Evolutionary conservation across 805 yeast species (phyloP).

Genomic region (Saturnispora bothae): DNA sequence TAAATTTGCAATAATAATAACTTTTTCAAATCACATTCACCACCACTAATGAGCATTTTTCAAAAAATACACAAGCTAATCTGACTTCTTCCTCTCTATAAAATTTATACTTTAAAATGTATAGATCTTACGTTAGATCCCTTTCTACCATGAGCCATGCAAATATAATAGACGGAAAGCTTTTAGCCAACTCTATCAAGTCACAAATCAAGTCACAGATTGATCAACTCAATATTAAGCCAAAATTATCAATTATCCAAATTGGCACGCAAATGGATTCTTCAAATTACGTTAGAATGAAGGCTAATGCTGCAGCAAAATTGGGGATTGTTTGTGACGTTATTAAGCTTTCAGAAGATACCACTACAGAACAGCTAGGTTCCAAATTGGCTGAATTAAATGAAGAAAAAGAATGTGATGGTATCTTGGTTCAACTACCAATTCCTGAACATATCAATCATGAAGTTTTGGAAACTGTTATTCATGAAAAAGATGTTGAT

Average conservation of each 20-base stretch:
- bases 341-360: conserved; percentile 45
- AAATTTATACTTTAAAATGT: no score
- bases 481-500: conserved; percentile 59
- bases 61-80: no score
- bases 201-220: conserved; percentile 2
- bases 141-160: no score
- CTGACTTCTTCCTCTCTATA: no score
- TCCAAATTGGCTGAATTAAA: conserved; percentile 35
- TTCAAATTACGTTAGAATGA: conserved; percentile 72
- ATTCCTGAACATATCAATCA: conserved; percentile 59
- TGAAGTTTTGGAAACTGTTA: conserved; percentile 38
- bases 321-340: conserved; percentile 55
- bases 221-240: conserved; percentile 35
- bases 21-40: no score
- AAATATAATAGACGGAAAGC: conserved; percentile 7
- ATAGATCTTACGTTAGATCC: no score
- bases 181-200: conserved; percentile 3
- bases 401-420: conserved; percentile 51
- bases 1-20: no score
- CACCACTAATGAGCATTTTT: no score
- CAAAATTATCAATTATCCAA: conserved; percentile 61
- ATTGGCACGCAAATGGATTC: conserved; percentile 74
- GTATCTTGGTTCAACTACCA: conserved; percentile 69
- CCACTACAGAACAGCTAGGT: conserved; percentile 38
- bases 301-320: conserved; percentile 64